These are phyloP conservation scores for Zygosaccharomyces bailii DNA, from an alignment of 805 yeast species.

Conservation along the genomic window DNA sequence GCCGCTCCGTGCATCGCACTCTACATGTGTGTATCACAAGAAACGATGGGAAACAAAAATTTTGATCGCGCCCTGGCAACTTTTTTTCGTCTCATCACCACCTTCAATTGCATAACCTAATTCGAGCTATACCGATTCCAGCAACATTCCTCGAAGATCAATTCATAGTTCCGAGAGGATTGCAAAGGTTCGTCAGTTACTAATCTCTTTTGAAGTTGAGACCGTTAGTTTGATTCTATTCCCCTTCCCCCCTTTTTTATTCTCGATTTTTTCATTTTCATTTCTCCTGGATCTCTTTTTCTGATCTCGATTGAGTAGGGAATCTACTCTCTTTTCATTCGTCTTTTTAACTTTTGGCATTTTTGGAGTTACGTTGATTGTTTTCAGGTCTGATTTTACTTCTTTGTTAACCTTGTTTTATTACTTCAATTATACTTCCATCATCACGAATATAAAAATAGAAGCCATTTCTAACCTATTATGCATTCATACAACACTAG, in stretches of 20 bases:
- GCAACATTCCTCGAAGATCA: neutral
- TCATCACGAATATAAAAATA: neutral
- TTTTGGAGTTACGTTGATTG: neutral
- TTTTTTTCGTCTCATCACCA: constrained; percentile 6
- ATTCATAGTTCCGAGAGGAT: neutral
- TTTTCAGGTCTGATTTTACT: neutral
- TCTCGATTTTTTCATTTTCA: constrained; percentile 1
- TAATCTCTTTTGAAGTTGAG: neutral
- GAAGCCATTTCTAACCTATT: neutral
- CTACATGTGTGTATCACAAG: neutral
- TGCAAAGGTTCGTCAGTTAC: neutral
- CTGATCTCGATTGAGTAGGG: constrained; percentile 3
- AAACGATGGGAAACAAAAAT: constrained; percentile 3
- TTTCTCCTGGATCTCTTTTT: neutral
- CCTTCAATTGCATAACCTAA: neutral
- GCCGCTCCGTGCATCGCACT: neutral
- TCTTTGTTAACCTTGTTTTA: neutral
- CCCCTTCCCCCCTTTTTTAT: constrained; percentile 1
- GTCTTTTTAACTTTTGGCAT: neutral
- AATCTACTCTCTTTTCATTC: neutral
- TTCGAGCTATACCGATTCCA: neutral
- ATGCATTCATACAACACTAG: constrained; percentile 16
- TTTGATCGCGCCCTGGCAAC: constrained; percentile 3
- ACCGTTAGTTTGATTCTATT: neutral
- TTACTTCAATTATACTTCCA: neutral